Base-by-base conservation (phyloP, 108 stramenopile genomes). In the Skeletonema grethae region DNA sequence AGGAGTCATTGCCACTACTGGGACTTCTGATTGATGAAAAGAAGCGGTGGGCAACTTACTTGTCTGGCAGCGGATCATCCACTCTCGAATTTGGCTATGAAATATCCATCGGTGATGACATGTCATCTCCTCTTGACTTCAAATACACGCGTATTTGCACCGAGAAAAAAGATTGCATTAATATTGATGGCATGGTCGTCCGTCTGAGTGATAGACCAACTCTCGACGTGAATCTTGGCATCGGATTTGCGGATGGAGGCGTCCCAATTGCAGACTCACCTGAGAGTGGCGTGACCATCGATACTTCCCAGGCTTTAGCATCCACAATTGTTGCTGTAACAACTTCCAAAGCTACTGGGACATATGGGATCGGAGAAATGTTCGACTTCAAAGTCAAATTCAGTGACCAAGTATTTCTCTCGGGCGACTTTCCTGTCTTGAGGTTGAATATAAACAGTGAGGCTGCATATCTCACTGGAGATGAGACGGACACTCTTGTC, bases 11-110 rank as follows among this genome's bases (percentile, higher is more conserved):
- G 57, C 75, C 75, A 24, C 35, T 70, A 16, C 57, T 77, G 45
- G 76, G 68, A 20, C 57, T 77, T 16, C n/a, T 69, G 3, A 41
- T 70, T 1, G 63, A 62, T 29, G 24, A 1, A 4, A 39, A 59
- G 63, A 43, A 64, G 60, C 50, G 76, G 55, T 77, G 68, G 76
- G 76, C 76, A 38, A 56, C 20, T 16, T 77, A 70, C 39, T 31
- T 15, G 34, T 69, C 76, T 25, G 76, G 76, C 12, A 77, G 69
- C 63, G 62, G 69, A 16, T 64, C 76, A 38, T 22, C 62, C 20
- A 65, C 8, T 45, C 68, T 77, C 28, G 0, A 18, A 20, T 77
- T 77, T 45, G 4, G 15, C 36, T 77, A 77, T 50, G 13, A 22
- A 8, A 57, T 77, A 29, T 12, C 43, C 18, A 20, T 70, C 38